Percentiles rank a stretch among this genome's conserved stretches.
These are phyloP conservation scores for Rhodotorula graminis DNA, from an alignment of 768 basidiomycete genomes.

Conservation along the genomic window DNA sequence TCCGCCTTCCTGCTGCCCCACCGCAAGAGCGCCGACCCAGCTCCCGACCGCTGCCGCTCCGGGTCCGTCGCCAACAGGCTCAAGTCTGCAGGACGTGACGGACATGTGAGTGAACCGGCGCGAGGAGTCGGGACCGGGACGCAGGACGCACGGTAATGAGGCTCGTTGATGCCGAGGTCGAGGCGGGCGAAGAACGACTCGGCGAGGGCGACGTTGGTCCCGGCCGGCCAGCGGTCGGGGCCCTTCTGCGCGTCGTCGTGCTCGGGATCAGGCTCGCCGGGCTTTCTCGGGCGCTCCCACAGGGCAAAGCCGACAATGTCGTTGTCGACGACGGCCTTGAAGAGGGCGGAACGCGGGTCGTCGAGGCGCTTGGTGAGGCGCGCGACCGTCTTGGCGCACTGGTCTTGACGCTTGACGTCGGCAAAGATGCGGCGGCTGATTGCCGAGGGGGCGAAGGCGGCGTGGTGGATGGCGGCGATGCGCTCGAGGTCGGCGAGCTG, in stretches of 20 bases:
- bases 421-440: background rate
- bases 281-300: background rate
- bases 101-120: background rate
- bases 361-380: background rate
- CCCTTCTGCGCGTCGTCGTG: background rate
- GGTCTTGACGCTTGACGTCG: background rate
- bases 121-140: too few relatives aligned
- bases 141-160: background rate
- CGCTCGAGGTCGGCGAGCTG: background rate
- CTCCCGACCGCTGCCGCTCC: background rate
- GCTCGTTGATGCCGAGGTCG: background rate
- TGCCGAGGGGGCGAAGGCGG: background rate
- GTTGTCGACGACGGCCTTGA: background rate
- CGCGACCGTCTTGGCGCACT: background rate
- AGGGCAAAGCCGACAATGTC: background rate
- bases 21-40: background rate
- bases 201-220: conserved; percentile 5
- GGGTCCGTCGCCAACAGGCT: conserved; percentile 3
- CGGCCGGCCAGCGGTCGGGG: background rate
- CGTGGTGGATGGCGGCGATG: background rate
- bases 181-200: background rate
- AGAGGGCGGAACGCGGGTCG: background rate
- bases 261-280: background rate
- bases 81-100: background rate
- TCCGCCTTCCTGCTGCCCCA: background rate